Conservation (phyloP, 2,329 filamentous ascomycete species). For the Chrysosporium queenslandicum region DNA sequence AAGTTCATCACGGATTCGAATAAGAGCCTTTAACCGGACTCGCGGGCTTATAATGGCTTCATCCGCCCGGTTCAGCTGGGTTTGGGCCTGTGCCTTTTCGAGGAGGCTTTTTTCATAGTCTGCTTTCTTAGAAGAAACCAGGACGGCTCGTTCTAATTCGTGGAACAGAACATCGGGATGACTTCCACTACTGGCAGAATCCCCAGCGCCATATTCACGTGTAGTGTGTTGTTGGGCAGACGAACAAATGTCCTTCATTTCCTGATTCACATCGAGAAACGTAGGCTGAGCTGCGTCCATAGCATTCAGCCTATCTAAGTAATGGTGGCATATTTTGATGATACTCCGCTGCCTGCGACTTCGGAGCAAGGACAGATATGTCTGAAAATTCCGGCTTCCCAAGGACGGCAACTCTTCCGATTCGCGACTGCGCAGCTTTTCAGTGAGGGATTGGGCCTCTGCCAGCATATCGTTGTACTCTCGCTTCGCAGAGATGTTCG, state of each 20-base stretch:
- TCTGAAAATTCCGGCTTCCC: slow-evolving; percentile 24
- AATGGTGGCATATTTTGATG: slow-evolving; percentile 39
- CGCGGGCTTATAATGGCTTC: background rate
- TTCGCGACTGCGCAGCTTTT: slow-evolving; percentile 19
- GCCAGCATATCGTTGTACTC: slow-evolving; percentile 30
- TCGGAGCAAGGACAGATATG: slow-evolving; percentile 39
- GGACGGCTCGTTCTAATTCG: slow-evolving; percentile 32
- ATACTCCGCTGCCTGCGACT: slow-evolving; percentile 39
- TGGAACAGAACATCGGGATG: slow-evolving; percentile 28
- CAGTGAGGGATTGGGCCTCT: slow-evolving; percentile 25
- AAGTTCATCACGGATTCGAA: slow-evolving; percentile 40
- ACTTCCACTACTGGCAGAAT: slow-evolving; percentile 12
- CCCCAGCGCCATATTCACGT: background rate
- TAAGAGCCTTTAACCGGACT: slow-evolving; percentile 27
- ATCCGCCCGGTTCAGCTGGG: background rate
- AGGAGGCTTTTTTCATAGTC: slow-evolving; percentile 30
- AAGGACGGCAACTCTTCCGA: slow-evolving; percentile 14
- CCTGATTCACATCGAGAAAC: slow-evolving; percentile 20
- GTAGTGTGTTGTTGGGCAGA: background rate
- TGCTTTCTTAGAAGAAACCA: slow-evolving; percentile 30
- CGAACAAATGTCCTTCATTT: slow-evolving; percentile 15
- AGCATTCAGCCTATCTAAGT: slow-evolving; percentile 35
- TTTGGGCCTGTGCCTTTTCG: slow-evolving; percentile 19
- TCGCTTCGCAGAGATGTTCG: slow-evolving; percentile 33
- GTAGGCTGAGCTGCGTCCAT: slow-evolving; percentile 20